A percentile compares a stretch with the other conserved stretches of the same genome.
Evolutionary conservation across 768 basidiomycete species (phyloP).

Genomic region (Trametopsis cervina): DNA sequence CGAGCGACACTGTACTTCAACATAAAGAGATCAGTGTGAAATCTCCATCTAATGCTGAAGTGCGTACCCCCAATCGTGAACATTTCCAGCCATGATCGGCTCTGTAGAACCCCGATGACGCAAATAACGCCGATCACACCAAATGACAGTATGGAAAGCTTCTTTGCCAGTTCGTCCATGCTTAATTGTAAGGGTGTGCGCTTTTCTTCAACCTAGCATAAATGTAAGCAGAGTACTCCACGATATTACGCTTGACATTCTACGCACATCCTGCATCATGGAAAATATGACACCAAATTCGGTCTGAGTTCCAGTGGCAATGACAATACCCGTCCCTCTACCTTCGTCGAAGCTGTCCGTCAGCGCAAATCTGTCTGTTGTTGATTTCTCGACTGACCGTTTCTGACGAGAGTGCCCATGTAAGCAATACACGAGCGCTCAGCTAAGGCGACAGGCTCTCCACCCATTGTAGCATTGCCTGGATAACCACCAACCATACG

Average conservation of each 20-base stretch:
- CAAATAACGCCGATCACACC: conserved; percentile 93
- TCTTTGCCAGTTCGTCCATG: conserved; percentile 96
- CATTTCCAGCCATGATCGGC: conserved; percentile 92
- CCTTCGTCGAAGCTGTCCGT: conserved; percentile 36
- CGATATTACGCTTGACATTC: background rate
- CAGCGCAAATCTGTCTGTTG: no score
- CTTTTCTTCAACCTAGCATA: conserved; percentile 66
- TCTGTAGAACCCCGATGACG: conserved; percentile 81
- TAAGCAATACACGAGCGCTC: conserved; percentile 86
- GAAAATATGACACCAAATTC: conserved; percentile 96
- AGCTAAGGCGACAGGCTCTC: conserved; percentile 51
- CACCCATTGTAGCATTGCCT: conserved; percentile 29
- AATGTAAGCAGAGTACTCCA: background rate
- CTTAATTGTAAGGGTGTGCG: conserved; percentile 87
- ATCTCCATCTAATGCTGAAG: no score
- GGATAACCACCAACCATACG: conserved; percentile 26
- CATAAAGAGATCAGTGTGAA: conserved; percentile 13
- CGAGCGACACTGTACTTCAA: conserved; percentile 71
- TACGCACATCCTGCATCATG: conserved; percentile 90
- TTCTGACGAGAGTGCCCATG: conserved; percentile 94
- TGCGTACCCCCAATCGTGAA: conserved; percentile 93
- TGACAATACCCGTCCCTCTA: conserved; percentile 79
- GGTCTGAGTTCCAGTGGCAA: conserved; percentile 77
- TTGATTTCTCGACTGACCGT: conserved; percentile 43
- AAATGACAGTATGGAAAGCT: conserved; percentile 85